Evolutionary conservation across 2,329 filamentous ascomycete species (phyloP).

Genomic region (Arthrocladium fulminans): DNA sequence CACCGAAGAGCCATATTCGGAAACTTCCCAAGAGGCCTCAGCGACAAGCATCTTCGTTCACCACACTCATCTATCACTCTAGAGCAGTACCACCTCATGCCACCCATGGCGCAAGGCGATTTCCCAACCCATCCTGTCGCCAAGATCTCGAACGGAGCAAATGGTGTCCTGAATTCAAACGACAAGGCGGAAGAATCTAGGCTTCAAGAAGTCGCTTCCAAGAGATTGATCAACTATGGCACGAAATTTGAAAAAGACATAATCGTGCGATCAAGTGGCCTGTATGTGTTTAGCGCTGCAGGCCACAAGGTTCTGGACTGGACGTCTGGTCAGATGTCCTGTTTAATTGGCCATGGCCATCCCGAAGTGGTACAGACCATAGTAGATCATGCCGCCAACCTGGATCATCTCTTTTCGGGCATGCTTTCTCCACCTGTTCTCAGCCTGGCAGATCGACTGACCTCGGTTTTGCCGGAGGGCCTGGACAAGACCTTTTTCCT

Average conservation of each 20-base stretch:
- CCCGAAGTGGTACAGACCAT: constrained; percentile 50
- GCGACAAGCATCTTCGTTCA: too few relatives aligned
- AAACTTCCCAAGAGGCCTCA: too few relatives aligned
- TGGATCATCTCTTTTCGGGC: constrained; percentile 52
- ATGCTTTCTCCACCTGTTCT: constrained; percentile 53
- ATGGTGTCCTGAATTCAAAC: constrained; percentile 31
- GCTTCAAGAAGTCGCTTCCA: constrained; percentile 28
- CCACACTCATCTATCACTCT: too few relatives aligned
- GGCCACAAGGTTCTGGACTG: constrained; percentile 46
- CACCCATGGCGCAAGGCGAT: constrained; percentile 21
- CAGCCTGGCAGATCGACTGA: constrained; percentile 44
- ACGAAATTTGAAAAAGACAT: constrained; percentile 29
- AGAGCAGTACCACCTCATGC: too few relatives aligned
- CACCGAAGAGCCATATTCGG: too few relatives aligned
- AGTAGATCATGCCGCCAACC: constrained; percentile 38
- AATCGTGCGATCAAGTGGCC: constrained; percentile 40
- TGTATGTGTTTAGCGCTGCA: constrained; percentile 37
- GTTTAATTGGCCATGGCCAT: constrained; percentile 49
- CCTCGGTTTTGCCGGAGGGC: constrained; percentile 38
- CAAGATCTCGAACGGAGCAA: constrained; percentile 25
- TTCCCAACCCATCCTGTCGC: constrained; percentile 29
- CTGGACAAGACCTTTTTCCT: constrained; percentile 51
- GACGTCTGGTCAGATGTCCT: constrained; percentile 55
- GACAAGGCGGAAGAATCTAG: constrained; percentile 6
- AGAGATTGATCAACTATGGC: constrained; percentile 19